Evolutionary conservation across 306 rosid species (phyloP).

Genomic region (Quercus parvula): DNA sequence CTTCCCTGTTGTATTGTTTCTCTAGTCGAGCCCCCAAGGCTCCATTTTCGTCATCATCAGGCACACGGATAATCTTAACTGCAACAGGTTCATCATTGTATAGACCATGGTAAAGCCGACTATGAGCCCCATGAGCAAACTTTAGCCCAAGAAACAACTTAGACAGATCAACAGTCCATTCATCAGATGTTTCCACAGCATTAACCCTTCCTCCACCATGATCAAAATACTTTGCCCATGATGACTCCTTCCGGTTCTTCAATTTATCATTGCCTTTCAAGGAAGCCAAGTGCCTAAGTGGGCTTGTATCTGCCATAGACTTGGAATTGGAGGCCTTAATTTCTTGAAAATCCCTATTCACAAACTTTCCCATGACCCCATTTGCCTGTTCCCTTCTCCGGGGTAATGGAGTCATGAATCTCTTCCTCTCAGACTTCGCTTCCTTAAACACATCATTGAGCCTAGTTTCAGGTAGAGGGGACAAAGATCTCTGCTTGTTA

Average conservation of each 20-base stretch:
- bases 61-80: constrained; percentile 70
- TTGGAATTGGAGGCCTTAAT: constrained; percentile 24
- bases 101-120: constrained; percentile 87
- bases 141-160: constrained; percentile 73
- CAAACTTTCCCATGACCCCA: constrained; percentile 40
- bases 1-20: constrained; percentile 77
- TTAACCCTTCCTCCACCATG: constrained; percentile 65
- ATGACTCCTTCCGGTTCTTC: constrained; percentile 50
- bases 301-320: constrained; percentile 28
- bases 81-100: constrained; percentile 78
- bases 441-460: constrained; percentile 64
- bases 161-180: constrained; percentile 73
- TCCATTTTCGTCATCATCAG: constrained; percentile 77
- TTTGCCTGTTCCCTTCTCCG: constrained; percentile 41
- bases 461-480: constrained; percentile 54
- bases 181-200: constrained; percentile 74
- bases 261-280: constrained; percentile 40
- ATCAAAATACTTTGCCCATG: constrained; percentile 75
- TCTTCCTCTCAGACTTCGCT: constrained; percentile 60
- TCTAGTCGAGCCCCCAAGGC: constrained; percentile 61
- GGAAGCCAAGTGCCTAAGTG: constrained; percentile 39
- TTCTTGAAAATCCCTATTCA: constrained; percentile 36
- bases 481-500: constrained; percentile 71
- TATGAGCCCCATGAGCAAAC: constrained; percentile 97
- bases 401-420: constrained; percentile 75